Base-by-base conservation (phyloP, 2,329 filamentous ascomycete genomes). In the Microdochium nivale region DNA sequence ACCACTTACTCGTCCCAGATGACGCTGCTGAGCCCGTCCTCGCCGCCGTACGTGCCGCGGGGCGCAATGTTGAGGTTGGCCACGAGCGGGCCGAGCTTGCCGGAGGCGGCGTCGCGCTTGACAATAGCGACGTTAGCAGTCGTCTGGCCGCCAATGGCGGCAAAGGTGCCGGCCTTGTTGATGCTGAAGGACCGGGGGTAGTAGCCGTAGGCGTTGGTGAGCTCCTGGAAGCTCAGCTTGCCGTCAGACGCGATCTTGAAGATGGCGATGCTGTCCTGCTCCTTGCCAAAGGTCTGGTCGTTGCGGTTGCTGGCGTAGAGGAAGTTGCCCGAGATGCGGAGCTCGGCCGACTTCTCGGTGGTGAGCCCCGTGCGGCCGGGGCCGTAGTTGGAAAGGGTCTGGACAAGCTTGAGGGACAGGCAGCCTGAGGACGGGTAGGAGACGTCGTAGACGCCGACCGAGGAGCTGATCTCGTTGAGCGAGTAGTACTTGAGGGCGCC, bases 171-270 rank as follows among this genome's bases (percentile, higher is more conserved):
- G 10, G 75, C 77, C 54, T 74, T 75, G 65, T 86, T 90, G 52
- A 88, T 67, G 49, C 76, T 77, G 64, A 88, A 86, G 40, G 86
- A 84, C 23, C 87, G 76, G 0, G 88, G 87, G 51, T 75, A 78
- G 9, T 44, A 44, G n/a, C 40, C 70, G 65, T 87, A 88, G 48
- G 84, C 84, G 0, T 82, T 77, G 0, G 85, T 74, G n/a, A 76
- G 76, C 27, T 81, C 72, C 58, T 85, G 77, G 2, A 80, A 63
- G 0, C 61, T 66, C 25, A 89, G 71, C 13, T n/a, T 47, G 21
- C 40, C 40, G 7, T 84, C 86, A 16, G 76, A 76, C 14, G 62
- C 55, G 2, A 61, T 53, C 58, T 81, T 67, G 57, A 88, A 77
- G 51, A 70, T 61, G 69, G 81, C 88, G 53, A 74, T 82, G 54